These are phyloP conservation scores for Phialemoniopsis sp. DNA, from an alignment of 2,329 filamentous ascomycete species.

Conservation along the genomic window DNA sequence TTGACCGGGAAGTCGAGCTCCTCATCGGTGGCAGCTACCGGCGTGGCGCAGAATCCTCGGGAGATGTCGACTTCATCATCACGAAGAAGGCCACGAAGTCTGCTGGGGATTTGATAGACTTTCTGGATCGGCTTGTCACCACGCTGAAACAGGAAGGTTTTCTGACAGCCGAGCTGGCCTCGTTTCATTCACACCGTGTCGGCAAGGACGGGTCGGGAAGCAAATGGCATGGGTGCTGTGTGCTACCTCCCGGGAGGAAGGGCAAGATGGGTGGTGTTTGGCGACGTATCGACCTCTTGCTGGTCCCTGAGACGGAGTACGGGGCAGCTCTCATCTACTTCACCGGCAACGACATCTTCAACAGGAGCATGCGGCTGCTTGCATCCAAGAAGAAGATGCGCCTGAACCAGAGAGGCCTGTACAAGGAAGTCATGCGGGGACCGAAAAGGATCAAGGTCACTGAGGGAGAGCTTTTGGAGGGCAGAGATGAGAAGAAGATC, in stretches of 20 bases:
- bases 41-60: constrained; percentile 67
- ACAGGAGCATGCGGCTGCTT: constrained; percentile 72
- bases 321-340: constrained; percentile 92
- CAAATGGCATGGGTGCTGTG: constrained; percentile 87
- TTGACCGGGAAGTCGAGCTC: constrained; percentile 64
- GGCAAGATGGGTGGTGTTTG: constrained; percentile 41
- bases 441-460: constrained; percentile 54
- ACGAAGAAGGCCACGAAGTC: constrained; percentile 58
- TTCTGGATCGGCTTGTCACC: constrained; percentile 61
- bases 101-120: constrained; percentile 51
- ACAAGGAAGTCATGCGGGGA: constrained; percentile 62
- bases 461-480: constrained; percentile 69
- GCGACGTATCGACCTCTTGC: constrained; percentile 79
- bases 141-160: constrained; percentile 59
- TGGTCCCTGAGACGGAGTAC: constrained; percentile 74
- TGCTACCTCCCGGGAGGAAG: constrained; percentile 46
- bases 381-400: constrained; percentile 79
- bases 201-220: constrained; percentile 50
- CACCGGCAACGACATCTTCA: constrained; percentile 93
- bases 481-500: constrained; percentile 70
- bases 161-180: constrained; percentile 66
- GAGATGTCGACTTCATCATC: constrained; percentile 83
- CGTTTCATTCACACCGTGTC: constrained; percentile 26
- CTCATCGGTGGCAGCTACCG: constrained; percentile 84
- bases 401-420: constrained; percentile 80